phyloP scores from a whole-genome alignment of 306 rosid species.

The Herpetospermum pedunculosum region DNA sequence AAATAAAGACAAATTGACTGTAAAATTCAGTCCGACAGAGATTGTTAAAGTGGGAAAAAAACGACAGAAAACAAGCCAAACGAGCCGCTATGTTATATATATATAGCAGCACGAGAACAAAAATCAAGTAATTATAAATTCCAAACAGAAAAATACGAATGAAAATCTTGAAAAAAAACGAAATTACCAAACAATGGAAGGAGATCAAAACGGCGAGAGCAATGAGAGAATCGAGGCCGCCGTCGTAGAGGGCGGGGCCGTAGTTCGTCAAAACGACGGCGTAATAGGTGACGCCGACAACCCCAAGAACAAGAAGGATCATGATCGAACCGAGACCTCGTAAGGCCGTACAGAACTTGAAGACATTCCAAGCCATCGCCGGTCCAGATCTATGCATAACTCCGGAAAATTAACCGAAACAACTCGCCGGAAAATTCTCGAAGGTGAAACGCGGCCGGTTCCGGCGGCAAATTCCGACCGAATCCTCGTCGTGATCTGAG shows the following conservation, averaged over 20 bases:
- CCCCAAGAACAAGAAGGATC: slow-evolving; percentile 93
- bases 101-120: background rate
- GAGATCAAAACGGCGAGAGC: slow-evolving; percentile 63
- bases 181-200: slow-evolving; percentile 73
- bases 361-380: slow-evolving; percentile 98
- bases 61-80: slow-evolving; percentile 2
- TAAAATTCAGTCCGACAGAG: background rate
- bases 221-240: slow-evolving; percentile 58
- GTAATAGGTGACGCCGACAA: slow-evolving; percentile 90
- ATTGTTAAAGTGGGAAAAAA: slow-evolving; percentile 1
- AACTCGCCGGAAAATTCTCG: background rate
- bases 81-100: background rate
- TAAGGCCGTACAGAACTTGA: slow-evolving; percentile 94
- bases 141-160: background rate
- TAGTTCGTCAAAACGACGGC: slow-evolving; percentile 88
- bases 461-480: background rate
- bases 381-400: slow-evolving; percentile 98
- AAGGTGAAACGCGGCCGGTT: background rate
- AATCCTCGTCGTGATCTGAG: slow-evolving; percentile 1
- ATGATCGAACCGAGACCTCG: slow-evolving; percentile 97
- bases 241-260: slow-evolving; percentile 64
- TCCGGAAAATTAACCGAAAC: background rate
- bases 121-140: background rate
- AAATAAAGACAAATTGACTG: slow-evolving; percentile 1
- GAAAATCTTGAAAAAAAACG: background rate